Evolutionary conservation across 306 rosid species (phyloP), one percentile per base, ranked within the genome.

Genomic region (Cicer pinnatifidum): DNA sequence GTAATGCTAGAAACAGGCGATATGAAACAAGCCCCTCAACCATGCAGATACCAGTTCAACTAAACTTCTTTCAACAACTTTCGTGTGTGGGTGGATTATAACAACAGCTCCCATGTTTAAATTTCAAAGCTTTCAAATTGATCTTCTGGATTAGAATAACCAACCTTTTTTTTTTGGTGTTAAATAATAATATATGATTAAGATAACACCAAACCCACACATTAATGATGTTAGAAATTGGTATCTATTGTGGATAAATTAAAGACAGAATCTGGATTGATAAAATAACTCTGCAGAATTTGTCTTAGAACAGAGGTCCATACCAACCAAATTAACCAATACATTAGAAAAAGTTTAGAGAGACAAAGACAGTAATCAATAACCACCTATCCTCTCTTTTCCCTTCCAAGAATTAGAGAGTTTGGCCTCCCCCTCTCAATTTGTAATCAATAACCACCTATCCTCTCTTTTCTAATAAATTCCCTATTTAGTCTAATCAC

Each of bases 21-120:
- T 76, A 67, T 45, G 48, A 56, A 76, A 76, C 69, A 67, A 43
- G 23, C 41, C 45, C 41, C 74, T 54, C 58, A 54, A 76, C 59
- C 67, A 54, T 76, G 15, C 37, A 67, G 66, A 53, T 19, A 20
- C 57, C 13, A 37, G 9, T 51, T 64, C 39, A 11, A n/a, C 63
- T 75, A 4, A 63, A 20, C 43, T 19, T 11, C 8, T 28, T 50
- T 52, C 63, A 48, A 48, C 23, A 11, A 23, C 44, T 46, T 46
- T n/a, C 8, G 9, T 4, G 38, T 47, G 39, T 6, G 60, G 47
- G 39, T 6, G 60, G 47, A 73, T 47, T n/a, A 1, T 47, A 33
- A 45, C 50, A 15, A 9, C n/a, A 35, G 2, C 70, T 37, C 69
- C 20, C 9, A 43, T 37, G 44, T 73, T 33, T 56, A 43, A 72